Evolutionary conservation across 1,139 yeast species (phyloP).

Genomic region (Sugiyamaella novakii): DNA sequence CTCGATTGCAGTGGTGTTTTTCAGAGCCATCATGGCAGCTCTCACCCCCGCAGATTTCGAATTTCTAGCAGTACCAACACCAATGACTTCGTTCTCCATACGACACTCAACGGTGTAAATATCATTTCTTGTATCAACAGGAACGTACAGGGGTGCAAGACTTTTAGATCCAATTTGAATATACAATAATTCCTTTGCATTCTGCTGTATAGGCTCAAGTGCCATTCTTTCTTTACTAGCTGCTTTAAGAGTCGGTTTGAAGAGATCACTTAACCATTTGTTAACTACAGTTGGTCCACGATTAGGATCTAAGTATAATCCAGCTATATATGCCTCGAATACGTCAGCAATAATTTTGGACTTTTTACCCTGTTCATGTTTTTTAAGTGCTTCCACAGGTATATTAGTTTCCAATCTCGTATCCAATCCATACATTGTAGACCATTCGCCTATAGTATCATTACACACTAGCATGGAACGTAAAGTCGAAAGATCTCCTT

Average conservation of each 20-base stretch:
- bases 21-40: conserved; percentile 73
- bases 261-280: conserved; percentile 61
- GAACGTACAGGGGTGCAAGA: conserved; percentile 62
- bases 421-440: conserved; percentile 70
- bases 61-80: conserved; percentile 61
- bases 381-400: conserved; percentile 19
- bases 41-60: conserved; percentile 67
- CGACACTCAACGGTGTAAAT: conserved; percentile 64
- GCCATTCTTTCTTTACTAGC: conserved; percentile 37
- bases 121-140: conserved; percentile 41
- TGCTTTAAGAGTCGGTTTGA: conserved; percentile 53
- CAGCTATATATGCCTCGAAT: conserved; percentile 92
- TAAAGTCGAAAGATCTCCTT: conserved; percentile 76
- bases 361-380: conserved; percentile 35
- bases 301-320: conserved; percentile 60
- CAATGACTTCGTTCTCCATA: conserved; percentile 55
- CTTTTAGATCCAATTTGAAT: conserved; percentile 77
- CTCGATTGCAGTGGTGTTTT: conserved; percentile 60
- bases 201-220: conserved; percentile 49
- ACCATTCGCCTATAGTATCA: conserved; percentile 68
- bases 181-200: conserved; percentile 78
- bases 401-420: conserved; percentile 50
- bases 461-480: conserved; percentile 77
- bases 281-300: conserved; percentile 53
- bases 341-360: conserved; percentile 69